These are phyloP conservation scores for Speleostelium caveatum DNA, from an alignment of 78 protist genomes.

Conservation along the genomic window DNA sequence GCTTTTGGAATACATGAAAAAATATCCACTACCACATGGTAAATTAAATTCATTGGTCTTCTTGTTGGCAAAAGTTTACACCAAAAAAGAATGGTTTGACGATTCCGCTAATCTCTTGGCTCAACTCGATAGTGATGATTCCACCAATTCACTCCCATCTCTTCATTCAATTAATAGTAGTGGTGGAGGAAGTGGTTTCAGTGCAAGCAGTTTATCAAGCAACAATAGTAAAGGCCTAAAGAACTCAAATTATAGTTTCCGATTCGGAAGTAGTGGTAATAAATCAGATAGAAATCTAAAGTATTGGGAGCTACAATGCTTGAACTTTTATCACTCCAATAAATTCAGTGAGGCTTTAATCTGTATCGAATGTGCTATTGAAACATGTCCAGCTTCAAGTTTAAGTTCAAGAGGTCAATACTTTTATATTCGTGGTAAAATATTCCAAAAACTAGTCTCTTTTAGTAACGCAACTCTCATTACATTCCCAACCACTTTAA, in stretches of 20 bases:
- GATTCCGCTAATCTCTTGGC: conserved; percentile 15
- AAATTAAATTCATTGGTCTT: conserved; percentile 52
- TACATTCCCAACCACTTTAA: conserved; percentile 65
- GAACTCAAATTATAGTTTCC: not conserved
- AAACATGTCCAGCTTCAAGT: conserved; percentile 49
- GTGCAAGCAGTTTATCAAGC: not conserved
- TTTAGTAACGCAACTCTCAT: conserved; percentile 61
- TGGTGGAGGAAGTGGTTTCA: not conserved
- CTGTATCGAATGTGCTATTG: conserved; percentile 77
- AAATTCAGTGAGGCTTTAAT: conserved; percentile 47
- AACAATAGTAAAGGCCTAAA: not conserved
- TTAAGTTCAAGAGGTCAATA: conserved; percentile 70
- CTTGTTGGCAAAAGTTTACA: conserved; percentile 63
- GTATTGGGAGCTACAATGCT: conserved; percentile 64
- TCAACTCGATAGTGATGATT: conserved; percentile 68
- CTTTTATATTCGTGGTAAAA: conserved; percentile 73
- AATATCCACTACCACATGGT: conserved; percentile 67
- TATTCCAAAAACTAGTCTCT: conserved; percentile 62
- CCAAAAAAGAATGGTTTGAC: conserved; percentile 74
- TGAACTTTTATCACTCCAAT: conserved; percentile 54
- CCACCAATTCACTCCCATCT: no score
- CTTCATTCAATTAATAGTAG: not conserved
- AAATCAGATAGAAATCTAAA: conserved; percentile 59
- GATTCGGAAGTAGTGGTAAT: conserved; percentile 22
- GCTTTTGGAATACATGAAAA: conserved; percentile 49